These are phyloP conservation scores for Plasmopara viticola DNA, from an alignment of 352 stramenopile genomes.

Conservation along the genomic window DNA sequence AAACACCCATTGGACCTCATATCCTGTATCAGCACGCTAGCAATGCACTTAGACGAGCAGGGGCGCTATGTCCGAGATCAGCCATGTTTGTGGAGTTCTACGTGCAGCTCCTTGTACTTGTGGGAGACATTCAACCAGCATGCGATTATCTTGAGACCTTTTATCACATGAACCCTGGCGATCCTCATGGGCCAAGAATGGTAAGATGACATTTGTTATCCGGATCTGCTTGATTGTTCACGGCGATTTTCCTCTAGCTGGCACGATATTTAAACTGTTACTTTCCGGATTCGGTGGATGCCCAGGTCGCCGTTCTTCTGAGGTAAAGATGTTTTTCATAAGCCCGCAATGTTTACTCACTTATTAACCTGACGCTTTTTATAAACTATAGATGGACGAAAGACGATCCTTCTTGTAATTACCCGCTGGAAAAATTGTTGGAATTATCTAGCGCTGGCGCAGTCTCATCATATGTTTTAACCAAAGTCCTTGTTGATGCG, in stretches of 20 bases:
- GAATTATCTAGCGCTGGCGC: constrained; percentile 33
- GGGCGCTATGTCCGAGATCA: constrained; percentile 46
- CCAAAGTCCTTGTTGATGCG: constrained; percentile 33
- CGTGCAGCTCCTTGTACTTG: constrained; percentile 59
- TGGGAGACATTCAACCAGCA: constrained; percentile 46
- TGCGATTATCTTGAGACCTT: constrained; percentile 74
- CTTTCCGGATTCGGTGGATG: constrained; percentile 40
- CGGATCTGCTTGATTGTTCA: constrained; percentile 9
- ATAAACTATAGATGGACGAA: constrained; percentile 40
- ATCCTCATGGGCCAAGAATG: constrained; percentile 65
- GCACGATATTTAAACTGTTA: constrained; percentile 36
- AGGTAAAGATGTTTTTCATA: constrained; percentile 13
- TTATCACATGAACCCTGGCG: constrained; percentile 43
- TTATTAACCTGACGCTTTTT: too few species aligned
- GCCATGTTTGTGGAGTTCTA: constrained; percentile 68
- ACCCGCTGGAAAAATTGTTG: constrained; percentile 47
- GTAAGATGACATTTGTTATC: constrained; percentile 27
- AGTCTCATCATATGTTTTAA: constrained; percentile 31
- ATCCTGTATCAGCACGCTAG: constrained; percentile 69
- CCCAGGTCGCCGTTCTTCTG: constrained; percentile 29
- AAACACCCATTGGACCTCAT: constrained; percentile 54
- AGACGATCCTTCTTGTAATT: constrained; percentile 40
- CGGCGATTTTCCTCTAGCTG: constrained; percentile 18
- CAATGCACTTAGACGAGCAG: constrained; percentile 48
- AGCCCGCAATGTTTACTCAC: too few species aligned